A percentile compares a stretch with the other conserved stretches of the same genome.
phyloP scores from a whole-genome alignment of 1,284 basidiomycete genomes.

The Rhizoctonia solani region DNA sequence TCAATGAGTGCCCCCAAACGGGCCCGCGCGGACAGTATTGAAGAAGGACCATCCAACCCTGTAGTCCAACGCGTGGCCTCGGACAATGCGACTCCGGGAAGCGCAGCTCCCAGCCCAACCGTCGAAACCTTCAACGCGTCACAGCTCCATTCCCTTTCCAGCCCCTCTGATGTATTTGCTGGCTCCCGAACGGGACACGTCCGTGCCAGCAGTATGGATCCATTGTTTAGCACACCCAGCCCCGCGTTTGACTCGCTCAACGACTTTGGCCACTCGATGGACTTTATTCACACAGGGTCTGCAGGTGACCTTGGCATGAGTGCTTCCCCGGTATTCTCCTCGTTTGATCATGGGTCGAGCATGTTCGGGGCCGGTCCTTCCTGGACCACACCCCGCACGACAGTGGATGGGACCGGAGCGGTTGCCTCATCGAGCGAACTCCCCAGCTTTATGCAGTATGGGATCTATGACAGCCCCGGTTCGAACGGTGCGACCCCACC shows the following conservation, averaged over 20 bases:
- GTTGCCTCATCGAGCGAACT: neutral
- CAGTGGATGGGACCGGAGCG: constrained; percentile 14
- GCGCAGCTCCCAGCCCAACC: constrained; percentile 7
- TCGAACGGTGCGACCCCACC: constrained; percentile 24
- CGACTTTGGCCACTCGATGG: constrained; percentile 31
- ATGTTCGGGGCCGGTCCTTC: constrained; percentile 18
- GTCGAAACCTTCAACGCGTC: constrained; percentile 27
- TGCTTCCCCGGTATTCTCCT: constrained; percentile 22
- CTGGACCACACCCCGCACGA: constrained; percentile 26
- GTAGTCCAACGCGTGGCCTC: neutral
- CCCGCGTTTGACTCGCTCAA: constrained; percentile 15
- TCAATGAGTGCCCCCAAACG: constrained; percentile 25
- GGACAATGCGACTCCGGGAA: neutral
- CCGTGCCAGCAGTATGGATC: constrained; percentile 1
- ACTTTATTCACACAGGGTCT: constrained; percentile 19
- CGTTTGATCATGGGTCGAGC: constrained; percentile 7
- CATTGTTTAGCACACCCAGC: constrained; percentile 18
- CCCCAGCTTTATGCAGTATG: constrained; percentile 28
- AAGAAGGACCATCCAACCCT: constrained; percentile 1
- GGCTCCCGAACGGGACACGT: neutral
- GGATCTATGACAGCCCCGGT: constrained; percentile 28
- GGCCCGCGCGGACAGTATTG: constrained; percentile 15
- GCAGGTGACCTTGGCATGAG: constrained; percentile 21
- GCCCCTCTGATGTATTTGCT: constrained; percentile 22
- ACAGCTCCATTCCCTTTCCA: neutral